Base-by-base conservation (phyloP, 1,139 yeast genomes). In the Pichia sp. region DNA sequence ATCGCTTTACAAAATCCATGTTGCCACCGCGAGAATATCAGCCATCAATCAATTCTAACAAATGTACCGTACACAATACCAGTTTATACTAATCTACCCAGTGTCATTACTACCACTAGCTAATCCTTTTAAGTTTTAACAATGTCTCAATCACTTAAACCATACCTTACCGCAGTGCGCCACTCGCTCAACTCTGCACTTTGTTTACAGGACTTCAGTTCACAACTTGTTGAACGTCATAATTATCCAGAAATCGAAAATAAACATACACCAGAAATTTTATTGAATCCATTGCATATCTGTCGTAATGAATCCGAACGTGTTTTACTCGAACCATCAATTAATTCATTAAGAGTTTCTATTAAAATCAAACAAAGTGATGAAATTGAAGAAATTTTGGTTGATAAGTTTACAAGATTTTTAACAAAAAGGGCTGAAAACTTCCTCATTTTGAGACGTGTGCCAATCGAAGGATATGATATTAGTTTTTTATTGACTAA, bases 191-290 rank as follows among this genome's bases (percentile, higher is more conserved):
- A 95, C 18, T 97, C 97, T 11, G 96, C 97, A n/a, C 75, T 92
- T 46, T 88, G 96, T 60, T 73, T 92, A 56, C 95, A 90, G 63
- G 92, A 90, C 70, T 94, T 94, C 67, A 85, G 97, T 24, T 90
- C 97, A 13, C 96, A 90, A 67, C 77, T 86, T 52, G 96, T 86
- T 16, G 99, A 92, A 70, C 84, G 99, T 68, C 98, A 92, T 72
- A 92, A 92, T 69, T 79, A 94, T 56, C 99, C 99, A 5, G 99
- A 92, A 67, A 84, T 92, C 45, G 99, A 92, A 68, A 92, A 86
- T 40, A 81, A 84, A 57, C 77, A 79, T 56, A 74, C 85, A 42
- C 84, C 85, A 12, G 97, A 90, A 67, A 84, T 92, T 52, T 70
- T 92, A 53, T 74, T 92, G 62, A 90, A 90, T 61, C 94, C 97